Evolutionary conservation across 139 green algal species (phyloP).

Genomic region (Picocystis salinarum): DNA sequence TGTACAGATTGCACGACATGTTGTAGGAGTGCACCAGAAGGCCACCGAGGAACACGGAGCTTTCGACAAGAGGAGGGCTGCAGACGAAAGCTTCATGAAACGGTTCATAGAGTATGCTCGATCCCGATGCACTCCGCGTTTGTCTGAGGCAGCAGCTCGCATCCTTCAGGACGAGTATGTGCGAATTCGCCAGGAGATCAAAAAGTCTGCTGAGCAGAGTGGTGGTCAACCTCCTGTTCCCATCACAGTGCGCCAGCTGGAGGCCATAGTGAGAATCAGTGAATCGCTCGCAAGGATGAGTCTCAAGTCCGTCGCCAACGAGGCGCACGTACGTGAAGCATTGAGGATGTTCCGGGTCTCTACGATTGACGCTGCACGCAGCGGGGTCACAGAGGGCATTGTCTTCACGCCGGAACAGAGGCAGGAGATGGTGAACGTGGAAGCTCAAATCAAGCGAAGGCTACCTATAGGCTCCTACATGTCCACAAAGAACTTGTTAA

Average conservation of each 20-base stretch:
- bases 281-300: conserved; percentile 86
- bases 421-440: conserved; percentile 12
- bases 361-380: conserved; percentile 56
- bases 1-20: conserved; percentile 14
- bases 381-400: conserved; percentile 27
- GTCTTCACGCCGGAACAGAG: conserved; percentile 50
- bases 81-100: conserved; percentile 21
- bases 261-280: conserved; percentile 81
- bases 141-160: conserved; percentile 39
- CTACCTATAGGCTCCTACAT: conserved; percentile 41
- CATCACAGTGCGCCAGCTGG: conserved; percentile 90
- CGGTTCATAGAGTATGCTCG: conserved; percentile 50
- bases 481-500: background rate
- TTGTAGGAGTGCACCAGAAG: conserved; percentile 6
- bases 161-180: conserved; percentile 29
- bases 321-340: conserved; percentile 55
- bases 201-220: conserved; percentile 14
- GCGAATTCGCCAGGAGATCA: conserved; percentile 16
- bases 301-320: conserved; percentile 34
- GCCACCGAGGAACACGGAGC: background rate
- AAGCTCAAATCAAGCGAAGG: conserved; percentile 42
- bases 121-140: conserved; percentile 50
- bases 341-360: conserved; percentile 62
- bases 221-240: conserved; percentile 45
- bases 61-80: conserved; percentile 28